A percentile compares a stretch with the other conserved stretches of the same genome.
These are phyloP conservation scores for Jacaranda mimosifolia DNA, from an alignment of 257 asterid genomes.

Conservation along the genomic window DNA sequence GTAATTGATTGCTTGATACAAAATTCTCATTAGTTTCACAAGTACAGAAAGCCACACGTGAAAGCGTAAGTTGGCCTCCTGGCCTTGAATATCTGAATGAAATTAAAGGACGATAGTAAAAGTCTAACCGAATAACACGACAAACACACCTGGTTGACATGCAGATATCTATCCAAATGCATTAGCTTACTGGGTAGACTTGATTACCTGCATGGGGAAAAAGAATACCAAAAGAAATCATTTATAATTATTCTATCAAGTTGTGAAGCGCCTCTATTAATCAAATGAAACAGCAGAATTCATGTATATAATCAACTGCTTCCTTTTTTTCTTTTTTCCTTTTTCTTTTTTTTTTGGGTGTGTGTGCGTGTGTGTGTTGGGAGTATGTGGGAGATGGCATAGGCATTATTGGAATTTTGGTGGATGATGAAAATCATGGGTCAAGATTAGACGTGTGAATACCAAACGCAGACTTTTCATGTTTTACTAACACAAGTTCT, in stretches of 20 bases:
- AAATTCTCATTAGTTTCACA: slow-evolving; percentile 40
- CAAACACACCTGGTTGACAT: slow-evolving; percentile 43
- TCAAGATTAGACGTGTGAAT: slow-evolving; percentile 8
- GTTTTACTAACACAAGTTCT: not conserved
- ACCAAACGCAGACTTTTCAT: not conserved
- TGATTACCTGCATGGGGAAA: slow-evolving; percentile 41
- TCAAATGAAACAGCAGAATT: not conserved
- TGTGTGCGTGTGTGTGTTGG: no score
- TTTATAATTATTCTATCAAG: not conserved
- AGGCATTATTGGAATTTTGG: not conserved
- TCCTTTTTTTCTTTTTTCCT: not conserved
- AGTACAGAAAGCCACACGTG: slow-evolving; percentile 32
- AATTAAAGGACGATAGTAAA: slow-evolving; percentile 33
- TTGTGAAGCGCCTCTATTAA: not conserved
- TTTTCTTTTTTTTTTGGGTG: not conserved
- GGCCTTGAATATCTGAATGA: slow-evolving; percentile 29
- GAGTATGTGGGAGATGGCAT: no score
- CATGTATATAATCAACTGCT: not conserved
- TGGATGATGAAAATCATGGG: no score
- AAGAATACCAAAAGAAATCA: slow-evolving; percentile 7
- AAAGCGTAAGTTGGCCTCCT: slow-evolving; percentile 32
- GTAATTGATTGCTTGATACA: slow-evolving; percentile 31
- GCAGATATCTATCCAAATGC: slow-evolving; percentile 34
- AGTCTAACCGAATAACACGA: slow-evolving; percentile 33
- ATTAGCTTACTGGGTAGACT: slow-evolving; percentile 35